Evolutionary conservation across 176 grass and related monocot species (phyloP).

Genomic region (Metroxylon sagu): DNA sequence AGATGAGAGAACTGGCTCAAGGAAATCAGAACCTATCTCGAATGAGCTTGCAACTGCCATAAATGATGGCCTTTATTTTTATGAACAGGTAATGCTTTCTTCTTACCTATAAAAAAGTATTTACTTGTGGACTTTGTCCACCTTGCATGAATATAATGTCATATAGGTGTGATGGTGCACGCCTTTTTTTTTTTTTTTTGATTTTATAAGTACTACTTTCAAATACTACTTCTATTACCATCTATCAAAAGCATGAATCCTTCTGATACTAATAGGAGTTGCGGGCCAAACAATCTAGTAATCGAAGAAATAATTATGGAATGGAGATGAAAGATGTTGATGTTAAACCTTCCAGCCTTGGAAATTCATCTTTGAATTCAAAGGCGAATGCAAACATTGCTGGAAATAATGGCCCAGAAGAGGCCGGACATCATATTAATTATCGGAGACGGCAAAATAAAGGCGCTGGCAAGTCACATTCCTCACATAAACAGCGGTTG

Average conservation of each 20-base stretch:
- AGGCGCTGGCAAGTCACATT: constrained; percentile 54
- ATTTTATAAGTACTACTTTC: too few species aligned
- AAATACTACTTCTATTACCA: constrained; percentile 22
- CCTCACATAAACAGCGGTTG: constrained; percentile 64
- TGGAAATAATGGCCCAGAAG: constrained; percentile 43
- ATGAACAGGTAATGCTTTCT: constrained; percentile 51
- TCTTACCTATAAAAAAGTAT: too few species aligned
- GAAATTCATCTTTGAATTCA: constrained; percentile 26
- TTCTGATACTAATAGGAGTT: constrained; percentile 32
- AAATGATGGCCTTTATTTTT: constrained; percentile 70
- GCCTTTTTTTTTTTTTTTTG: too few species aligned
- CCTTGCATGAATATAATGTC: too few species aligned
- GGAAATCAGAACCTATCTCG: constrained; percentile 51
- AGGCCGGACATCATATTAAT: constrained; percentile 56
- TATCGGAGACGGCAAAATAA: constrained; percentile 62
- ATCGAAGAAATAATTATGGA: constrained; percentile 37
- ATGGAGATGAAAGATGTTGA: constrained; percentile 25
- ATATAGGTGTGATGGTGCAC: too few species aligned
- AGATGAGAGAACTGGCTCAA: constrained; percentile 34
- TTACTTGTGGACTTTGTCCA: too few species aligned
- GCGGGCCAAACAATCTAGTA: constrained; percentile 33
- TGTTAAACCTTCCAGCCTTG: constrained; percentile 28
- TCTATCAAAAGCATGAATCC: background rate
- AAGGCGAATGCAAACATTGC: constrained; percentile 34
- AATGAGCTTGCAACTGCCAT: constrained; percentile 78